Evolutionary conservation across 2,329 filamentous ascomycete genomes (phyloP).

Genomic region (Claviceps fusiformis): DNA sequence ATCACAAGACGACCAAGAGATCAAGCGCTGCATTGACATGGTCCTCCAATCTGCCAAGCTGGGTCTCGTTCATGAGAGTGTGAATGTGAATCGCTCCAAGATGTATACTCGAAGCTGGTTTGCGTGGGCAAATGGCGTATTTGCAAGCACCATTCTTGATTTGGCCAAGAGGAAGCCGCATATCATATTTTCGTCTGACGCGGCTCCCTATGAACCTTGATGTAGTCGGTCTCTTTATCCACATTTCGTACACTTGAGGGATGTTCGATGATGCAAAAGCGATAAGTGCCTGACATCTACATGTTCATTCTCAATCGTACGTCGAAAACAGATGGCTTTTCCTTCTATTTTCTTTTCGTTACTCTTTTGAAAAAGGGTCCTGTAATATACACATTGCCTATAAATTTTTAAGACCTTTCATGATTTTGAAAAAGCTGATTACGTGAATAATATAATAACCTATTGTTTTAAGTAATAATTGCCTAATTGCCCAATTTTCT

Average conservation of each 20-base stretch:
- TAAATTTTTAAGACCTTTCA: no score
- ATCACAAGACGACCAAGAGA: slow-evolving; percentile 70
- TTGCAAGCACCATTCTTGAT: slow-evolving; percentile 83
- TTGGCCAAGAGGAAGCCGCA: slow-evolving; percentile 80
- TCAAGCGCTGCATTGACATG: slow-evolving; percentile 53
- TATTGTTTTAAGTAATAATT: no score
- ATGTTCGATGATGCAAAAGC: neutral
- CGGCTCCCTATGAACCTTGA: slow-evolving; percentile 42
- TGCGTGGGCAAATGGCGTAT: slow-evolving; percentile 95
- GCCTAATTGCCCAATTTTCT: no score
- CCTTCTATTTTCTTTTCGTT: no score
- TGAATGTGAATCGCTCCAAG: slow-evolving; percentile 57
- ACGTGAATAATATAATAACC: no score
- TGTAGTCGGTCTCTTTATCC: neutral
- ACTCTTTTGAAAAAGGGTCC: no score
- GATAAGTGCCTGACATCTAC: neutral
- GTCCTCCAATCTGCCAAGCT: slow-evolving; percentile 65
- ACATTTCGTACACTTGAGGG: neutral
- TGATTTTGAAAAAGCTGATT: no score
- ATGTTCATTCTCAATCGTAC: no score
- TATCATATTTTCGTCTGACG: slow-evolving; percentile 60
- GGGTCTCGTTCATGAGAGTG: slow-evolving; percentile 82
- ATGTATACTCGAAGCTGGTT: slow-evolving; percentile 88
- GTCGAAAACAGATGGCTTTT: no score
- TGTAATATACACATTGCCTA: no score